These are phyloP conservation scores for Hyaloperonospora arabidopsidis DNA, from an alignment of 352 stramenopile genomes.

Conservation along the genomic window DNA sequence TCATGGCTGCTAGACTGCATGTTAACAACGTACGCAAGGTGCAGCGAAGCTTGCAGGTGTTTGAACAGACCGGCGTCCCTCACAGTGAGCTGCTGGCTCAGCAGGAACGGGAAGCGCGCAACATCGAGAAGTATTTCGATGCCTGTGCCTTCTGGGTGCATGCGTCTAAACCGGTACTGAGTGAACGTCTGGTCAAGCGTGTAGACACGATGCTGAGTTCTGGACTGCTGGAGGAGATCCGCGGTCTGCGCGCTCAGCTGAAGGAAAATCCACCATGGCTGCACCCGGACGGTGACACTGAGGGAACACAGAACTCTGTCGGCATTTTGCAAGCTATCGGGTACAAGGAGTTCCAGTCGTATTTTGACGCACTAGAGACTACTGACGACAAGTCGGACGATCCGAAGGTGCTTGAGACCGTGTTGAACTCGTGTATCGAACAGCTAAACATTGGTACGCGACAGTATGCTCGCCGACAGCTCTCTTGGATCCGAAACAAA, in stretches of 20 bases:
- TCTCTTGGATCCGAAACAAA: conserved; percentile 85
- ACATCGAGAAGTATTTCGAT: conserved; percentile 64
- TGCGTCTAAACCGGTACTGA: conserved; percentile 56
- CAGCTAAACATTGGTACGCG: conserved; percentile 75
- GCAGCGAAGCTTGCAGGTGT: conserved; percentile 78
- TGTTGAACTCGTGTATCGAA: conserved; percentile 60
- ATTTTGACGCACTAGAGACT: conserved; percentile 57
- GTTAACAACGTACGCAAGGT: conserved; percentile 85
- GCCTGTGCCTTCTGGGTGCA: conserved; percentile 81
- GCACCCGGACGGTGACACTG: conserved; percentile 7
- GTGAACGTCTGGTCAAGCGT: conserved; percentile 52
- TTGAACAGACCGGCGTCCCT: conserved; percentile 63
- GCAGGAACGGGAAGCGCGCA: conserved; percentile 40
- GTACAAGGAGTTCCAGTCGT: conserved; percentile 87
- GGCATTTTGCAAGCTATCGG: conserved; percentile 86
- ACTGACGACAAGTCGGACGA: conserved; percentile 15
- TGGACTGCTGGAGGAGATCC: conserved; percentile 79
- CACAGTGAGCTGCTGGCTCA: conserved; percentile 65
- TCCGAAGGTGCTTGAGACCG: conserved; percentile 24
- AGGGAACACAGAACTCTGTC: conserved; percentile 38
- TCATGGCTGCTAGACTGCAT: conserved; percentile 76
- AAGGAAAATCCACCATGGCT: conserved; percentile 41
- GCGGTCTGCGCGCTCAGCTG: conserved; percentile 36
- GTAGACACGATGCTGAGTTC: conserved; percentile 76
- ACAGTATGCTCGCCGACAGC: conserved; percentile 79